Conservation (phyloP, 352 stramenopile species). For the Phytopythium oedochilum region DNA sequence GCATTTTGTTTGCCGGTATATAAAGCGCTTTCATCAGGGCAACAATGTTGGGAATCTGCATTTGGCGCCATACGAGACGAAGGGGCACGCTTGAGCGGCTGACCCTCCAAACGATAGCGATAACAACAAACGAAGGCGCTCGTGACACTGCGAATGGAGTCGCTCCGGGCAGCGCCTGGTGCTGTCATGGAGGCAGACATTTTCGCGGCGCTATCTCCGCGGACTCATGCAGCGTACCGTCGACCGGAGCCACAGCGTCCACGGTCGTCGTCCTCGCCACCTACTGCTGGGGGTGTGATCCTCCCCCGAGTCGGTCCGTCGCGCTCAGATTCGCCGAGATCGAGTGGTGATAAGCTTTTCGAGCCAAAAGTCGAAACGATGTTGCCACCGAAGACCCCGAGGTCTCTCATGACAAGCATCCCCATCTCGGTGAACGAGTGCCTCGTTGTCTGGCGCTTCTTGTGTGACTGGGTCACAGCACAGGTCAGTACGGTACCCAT, state of each 20-base stretch:
- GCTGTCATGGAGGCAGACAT: constrained; percentile 43
- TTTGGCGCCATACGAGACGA: no score
- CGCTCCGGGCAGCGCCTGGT: constrained; percentile 6
- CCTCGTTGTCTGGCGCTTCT: constrained; percentile 55
- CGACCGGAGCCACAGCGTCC: background rate
- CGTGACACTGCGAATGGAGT: constrained; percentile 8
- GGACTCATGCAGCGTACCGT: background rate
- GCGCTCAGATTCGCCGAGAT: background rate
- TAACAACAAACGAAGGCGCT: no score
- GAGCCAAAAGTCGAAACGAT: background rate
- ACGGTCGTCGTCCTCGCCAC: background rate
- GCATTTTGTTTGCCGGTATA: no score
- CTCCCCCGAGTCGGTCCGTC: background rate
- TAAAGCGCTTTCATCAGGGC: no score
- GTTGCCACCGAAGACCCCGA: constrained; percentile 39
- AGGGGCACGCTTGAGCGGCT: no score
- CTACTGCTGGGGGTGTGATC: background rate
- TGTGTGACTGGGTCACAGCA: constrained; percentile 66
- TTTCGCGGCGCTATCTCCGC: constrained; percentile 29
- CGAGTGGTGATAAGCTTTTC: background rate
- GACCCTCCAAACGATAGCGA: no score
- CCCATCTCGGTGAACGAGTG: constrained; percentile 50
- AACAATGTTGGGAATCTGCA: no score
- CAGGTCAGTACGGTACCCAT: constrained; percentile 39
- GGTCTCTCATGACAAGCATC: constrained; percentile 37